Base-by-base conservation (phyloP, 345 rosid species). In the Aquilaria sinensis region DNA sequence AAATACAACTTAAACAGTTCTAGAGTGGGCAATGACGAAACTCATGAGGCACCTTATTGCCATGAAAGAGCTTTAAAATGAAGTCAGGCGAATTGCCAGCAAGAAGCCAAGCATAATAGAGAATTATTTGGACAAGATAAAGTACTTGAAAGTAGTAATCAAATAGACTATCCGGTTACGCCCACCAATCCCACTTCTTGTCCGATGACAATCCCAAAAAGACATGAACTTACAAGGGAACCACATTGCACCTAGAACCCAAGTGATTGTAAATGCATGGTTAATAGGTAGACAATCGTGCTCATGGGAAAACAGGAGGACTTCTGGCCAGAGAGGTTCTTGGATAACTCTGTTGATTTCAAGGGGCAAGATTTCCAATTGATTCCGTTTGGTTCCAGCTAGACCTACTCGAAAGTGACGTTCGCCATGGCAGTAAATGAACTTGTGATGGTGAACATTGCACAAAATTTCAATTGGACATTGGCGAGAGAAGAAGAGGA, bases 21-120 rank as follows among this genome's bases (percentile, higher is more conserved):
- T 77, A 16, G 86, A 79, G 53, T 82, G 86, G 86, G 63, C 56
- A 34, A 77, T 79, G 80, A 46, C 75, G 9, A 77, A 82, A 70
- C 77, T 82, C 15, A 23, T 79, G 29, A 57, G 69, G 47, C 65
- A 82, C 49, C 80, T 75, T 12, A 16, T 47, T 51, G 61, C 63
- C 13, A 64, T 77, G 62, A 72, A 77, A 23, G 58, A 11, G 51
- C 49, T 72, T 4, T 72, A 72, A 67, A 67, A 73, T 5, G 82
- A 79, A 51, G 63, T 72, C 11, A 65, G 78, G 58, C 7, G 43
- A 2, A n/a, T 72, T 9, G 41, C 47, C 9, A 65, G 60, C 31
- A 55, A 54, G 0, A 74, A 48, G 53, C 2, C 66, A 11, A 23
- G 49, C 16, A 49, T 79, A 13, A 56, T 60, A 10, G 75, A 74